Evolutionary conservation across 176 grass and related monocot species (phyloP), one percentile per base, ranked within the genome.

Genomic region (Eragrostis curvula): DNA sequence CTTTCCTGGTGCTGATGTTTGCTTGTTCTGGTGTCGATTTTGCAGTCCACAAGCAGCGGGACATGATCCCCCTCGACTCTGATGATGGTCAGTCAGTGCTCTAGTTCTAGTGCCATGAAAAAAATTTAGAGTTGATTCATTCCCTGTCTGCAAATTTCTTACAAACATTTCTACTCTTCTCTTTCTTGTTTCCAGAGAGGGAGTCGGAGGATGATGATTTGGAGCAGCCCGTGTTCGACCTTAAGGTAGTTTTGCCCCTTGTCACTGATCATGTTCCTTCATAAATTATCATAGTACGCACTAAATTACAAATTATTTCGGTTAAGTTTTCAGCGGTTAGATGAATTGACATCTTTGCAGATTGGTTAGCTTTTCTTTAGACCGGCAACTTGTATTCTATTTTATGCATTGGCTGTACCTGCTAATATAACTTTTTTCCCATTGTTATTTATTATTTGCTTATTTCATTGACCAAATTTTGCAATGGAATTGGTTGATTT

Each of bases 31-130:
- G 30, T 66, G 14, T 79, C 12, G 12, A 63, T 76, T 66, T 70
- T 45, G 69, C 90, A 92, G 95, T 98, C 77, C 88, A 95, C 88
- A 96, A 90, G 82, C 91, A 95, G 82, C 85, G 86, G 57, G 93
- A 95, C 61, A 36, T 98, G 47, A 81, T 98, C 53, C 90, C 93
- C 58, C 89, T 98, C 6, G 72, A 99, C 48, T 17, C 70, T 7
- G 43, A 89, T 45, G 72, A 87, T 30, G 89, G 89, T 94, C 43
- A 75, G 89, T 94, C 48, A 66, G 75, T 73, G 30, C 39, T 44
- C 32, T 39, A 41, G 17, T 45, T 40, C 39, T 71, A 9, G 2
- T 77, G 4, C 20, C 5, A 43, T 57, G 11, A 23, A 55, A n/a
- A n/a, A 29, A 21, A 60, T 70, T 47, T 71, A 2, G 0, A 74